Percentiles rank a stretch among this genome's conserved stretches.
phyloP scores from a whole-genome alignment of 1,284 basidiomycete genomes.

The Boletellus sp. region DNA sequence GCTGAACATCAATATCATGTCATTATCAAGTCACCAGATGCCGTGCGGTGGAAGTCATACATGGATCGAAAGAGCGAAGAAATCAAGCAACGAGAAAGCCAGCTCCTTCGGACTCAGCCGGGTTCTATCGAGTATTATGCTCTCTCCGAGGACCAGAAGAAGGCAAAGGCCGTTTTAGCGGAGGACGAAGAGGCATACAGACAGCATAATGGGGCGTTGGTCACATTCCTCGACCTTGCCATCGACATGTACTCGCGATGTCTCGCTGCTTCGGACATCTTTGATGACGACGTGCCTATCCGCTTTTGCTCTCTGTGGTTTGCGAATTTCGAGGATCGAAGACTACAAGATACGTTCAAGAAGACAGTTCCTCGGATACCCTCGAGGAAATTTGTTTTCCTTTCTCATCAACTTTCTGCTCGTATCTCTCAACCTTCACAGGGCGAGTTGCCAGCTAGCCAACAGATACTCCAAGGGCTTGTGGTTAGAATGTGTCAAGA shows the following conservation, averaged over 20 bases:
- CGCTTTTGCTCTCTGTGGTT: slow-evolving; percentile 92
- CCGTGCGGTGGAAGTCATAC: slow-evolving; percentile 67
- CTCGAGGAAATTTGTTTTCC: slow-evolving; percentile 85
- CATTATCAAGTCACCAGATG: slow-evolving; percentile 69
- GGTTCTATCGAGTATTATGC: slow-evolving; percentile 22
- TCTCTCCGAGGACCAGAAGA: slow-evolving; percentile 38
- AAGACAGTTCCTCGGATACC: slow-evolving; percentile 63
- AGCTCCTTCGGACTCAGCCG: slow-evolving; percentile 36
- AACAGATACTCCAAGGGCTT: slow-evolving; percentile 61
- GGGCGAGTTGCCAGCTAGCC: slow-evolving; percentile 43
- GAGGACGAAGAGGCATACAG: slow-evolving; percentile 62
- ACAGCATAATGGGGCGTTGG: slow-evolving; percentile 55
- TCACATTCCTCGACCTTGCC: slow-evolving; percentile 69
- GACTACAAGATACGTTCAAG: slow-evolving; percentile 51
- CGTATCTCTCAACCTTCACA: slow-evolving; percentile 56
- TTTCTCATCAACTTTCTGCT: slow-evolving; percentile 91
- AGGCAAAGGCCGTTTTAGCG: slow-evolving; percentile 38
- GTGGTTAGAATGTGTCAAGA: slow-evolving; percentile 79
- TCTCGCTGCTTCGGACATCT: slow-evolving; percentile 63
- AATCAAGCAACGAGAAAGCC: slow-evolving; percentile 47
- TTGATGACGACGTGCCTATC: slow-evolving; percentile 76
- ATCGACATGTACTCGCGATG: slow-evolving; percentile 82
- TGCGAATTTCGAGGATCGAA: slow-evolving; percentile 65
- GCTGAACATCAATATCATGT: slow-evolving; percentile 83
- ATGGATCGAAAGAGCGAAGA: slow-evolving; percentile 70